Evolutionary conservation across 1,139 yeast species (phyloP).

Genomic region (Zhuliangozyma blackwelliae): DNA sequence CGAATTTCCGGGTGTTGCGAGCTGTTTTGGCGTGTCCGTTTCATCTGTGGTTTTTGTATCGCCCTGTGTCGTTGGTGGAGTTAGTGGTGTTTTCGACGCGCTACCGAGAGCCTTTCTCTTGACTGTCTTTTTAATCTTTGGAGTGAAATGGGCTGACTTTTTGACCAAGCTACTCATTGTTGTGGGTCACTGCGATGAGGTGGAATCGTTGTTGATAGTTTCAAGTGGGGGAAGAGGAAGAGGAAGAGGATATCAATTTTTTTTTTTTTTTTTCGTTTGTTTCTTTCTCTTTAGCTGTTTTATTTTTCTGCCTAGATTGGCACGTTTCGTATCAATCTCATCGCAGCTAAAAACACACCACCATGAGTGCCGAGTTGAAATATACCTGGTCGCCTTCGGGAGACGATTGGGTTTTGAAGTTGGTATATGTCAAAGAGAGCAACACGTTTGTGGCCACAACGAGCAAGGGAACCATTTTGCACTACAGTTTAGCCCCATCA

Average conservation of each 20-base stretch:
- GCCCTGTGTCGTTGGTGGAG: constrained; percentile 12
- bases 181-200: neutral
- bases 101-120: constrained; percentile 16
- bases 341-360: neutral
- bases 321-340: too few species aligned
- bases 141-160: constrained; percentile 38
- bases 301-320: neutral
- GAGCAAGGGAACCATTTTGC: constrained; percentile 44
- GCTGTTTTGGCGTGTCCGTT: too few species aligned
- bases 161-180: constrained; percentile 50
- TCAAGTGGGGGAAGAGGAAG: neutral
- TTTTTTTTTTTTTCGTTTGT: constrained; percentile 3
- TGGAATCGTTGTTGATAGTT: neutral
- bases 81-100: constrained; percentile 19
- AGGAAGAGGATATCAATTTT: neutral
- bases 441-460: constrained; percentile 40
- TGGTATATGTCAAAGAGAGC: constrained; percentile 29
- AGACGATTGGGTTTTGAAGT: constrained; percentile 49
- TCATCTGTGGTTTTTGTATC: neutral
- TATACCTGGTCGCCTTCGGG: constrained; percentile 8
- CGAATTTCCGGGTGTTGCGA: too few species aligned
- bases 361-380: constrained; percentile 8
- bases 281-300: constrained; percentile 3
- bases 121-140: constrained; percentile 28
- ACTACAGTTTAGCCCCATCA: constrained; percentile 25